Conservation (phyloP, 2,329 filamentous ascomycete genomes). For the Rhytidhysteron rufulum region DNA sequence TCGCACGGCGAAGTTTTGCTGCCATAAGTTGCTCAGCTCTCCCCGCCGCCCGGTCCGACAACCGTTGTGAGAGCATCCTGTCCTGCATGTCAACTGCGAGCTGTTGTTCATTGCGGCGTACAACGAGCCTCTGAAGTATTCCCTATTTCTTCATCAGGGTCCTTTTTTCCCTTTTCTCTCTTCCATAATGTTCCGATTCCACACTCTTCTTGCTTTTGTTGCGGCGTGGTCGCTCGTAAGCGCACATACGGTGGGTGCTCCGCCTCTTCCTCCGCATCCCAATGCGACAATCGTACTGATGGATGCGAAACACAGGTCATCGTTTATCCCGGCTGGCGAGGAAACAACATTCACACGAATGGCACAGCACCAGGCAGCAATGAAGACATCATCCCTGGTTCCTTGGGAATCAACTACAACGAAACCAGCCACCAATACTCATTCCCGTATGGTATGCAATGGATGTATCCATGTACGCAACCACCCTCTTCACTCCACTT, state of each 20-base stretch:
- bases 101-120: too few relatives aligned
- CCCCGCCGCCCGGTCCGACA: conserved; percentile 1
- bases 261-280: too few relatives aligned
- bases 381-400: conserved; percentile 32
- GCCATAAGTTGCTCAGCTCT: conserved; percentile 1
- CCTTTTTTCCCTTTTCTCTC: too few relatives aligned
- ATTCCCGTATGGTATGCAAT: conserved; percentile 89
- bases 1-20: neutral
- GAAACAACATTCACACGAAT: conserved; percentile 79
- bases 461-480: conserved; percentile 85
- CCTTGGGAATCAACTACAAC: conserved; percentile 44
- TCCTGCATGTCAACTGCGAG: conserved; percentile 1
- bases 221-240: conserved; percentile 44
- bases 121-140: too few relatives aligned
- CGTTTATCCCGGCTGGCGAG: conserved; percentile 80
- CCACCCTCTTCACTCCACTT: conserved; percentile 1
- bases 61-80: conserved; percentile 1
- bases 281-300: too few relatives aligned
- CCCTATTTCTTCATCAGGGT: too few relatives aligned
- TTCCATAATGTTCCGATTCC: conserved; percentile 32
- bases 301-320: too few relatives aligned
- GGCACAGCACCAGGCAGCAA: conserved; percentile 48
- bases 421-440: conserved; percentile 45
- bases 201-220: conserved; percentile 27
- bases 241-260: conserved; percentile 81